Base-by-base conservation (phyloP, 352 stramenopile genomes). In the Phytophthora sansomeana region DNA sequence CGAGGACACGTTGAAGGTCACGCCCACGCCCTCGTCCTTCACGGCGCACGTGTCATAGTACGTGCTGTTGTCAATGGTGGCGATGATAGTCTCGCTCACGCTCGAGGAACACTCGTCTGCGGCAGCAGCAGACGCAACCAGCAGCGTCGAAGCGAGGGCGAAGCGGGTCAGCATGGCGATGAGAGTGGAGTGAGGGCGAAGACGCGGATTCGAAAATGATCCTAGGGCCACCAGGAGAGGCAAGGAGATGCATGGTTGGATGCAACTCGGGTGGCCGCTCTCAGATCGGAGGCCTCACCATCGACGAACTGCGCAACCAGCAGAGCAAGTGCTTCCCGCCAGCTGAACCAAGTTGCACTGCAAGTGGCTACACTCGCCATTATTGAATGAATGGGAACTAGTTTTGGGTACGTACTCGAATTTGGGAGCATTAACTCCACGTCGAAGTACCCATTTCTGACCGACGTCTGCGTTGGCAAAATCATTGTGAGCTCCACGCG, bases 11-110 rank as follows among this genome's bases (percentile, higher is more conserved):
- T 77, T 80, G 76, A 82, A 89, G 3, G 67, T 85, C 58, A 71
- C 68, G 52, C 76, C 78, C 56, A 69, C 68, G 52, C 76, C 78
- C 46, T 77, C 54, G 28, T 77, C 69, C 47, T 55, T 48, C 16
- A 66, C 54, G 8, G 68, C 76, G 56, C 78, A 89, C 43, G 74
- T 76, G 71, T 79, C 71, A 35, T 74, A 85, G 69, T 82, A 81
- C 17, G 71, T 78, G 39, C 54, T 68, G 65, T 89, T 85, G 62
- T 76, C 69, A 55, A 85, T 66, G 29, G 66, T 72, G 16, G 71
- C 69, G 50, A 82, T 67, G 49, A 78, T 67, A n/a, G 56, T 58
- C 19, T 67, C 58, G 38, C 57, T 78, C 19, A 82, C 60, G 35
- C 56, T 74, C n/a, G 70, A 57, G 14, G 69, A 65, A 55, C 78